Conservation (phyloP, 441 rosid genomes). For the Croton laevigatus region DNA sequence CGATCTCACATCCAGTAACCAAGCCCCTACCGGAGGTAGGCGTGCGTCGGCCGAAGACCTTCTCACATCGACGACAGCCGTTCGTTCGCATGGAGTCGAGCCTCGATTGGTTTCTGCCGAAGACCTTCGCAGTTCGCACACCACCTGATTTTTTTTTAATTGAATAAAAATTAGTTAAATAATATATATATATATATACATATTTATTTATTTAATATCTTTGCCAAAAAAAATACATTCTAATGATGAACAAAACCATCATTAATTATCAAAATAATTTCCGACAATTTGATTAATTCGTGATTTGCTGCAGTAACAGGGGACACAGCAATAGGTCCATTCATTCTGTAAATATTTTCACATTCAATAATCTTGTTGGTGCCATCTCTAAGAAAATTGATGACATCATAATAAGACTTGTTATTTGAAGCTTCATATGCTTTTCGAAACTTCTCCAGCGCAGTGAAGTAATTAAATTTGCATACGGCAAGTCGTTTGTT, state of each 20-base stretch:
- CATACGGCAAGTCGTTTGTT: constrained; percentile 9
- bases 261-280: neutral
- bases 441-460: neutral
- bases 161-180: too few relatives aligned
- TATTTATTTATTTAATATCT: too few relatives aligned
- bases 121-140: too few relatives aligned
- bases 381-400: constrained; percentile 1
- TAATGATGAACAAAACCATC: constrained; percentile 7
- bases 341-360: constrained; percentile 19
- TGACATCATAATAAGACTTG: neutral
- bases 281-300: neutral
- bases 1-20: too few relatives aligned
- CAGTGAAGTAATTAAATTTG: neutral
- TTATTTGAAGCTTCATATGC: neutral
- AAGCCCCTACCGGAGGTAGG: too few relatives aligned
- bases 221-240: too few relatives aligned
- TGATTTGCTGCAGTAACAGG: constrained; percentile 2
- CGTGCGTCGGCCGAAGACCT: too few relatives aligned
- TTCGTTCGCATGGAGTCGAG: too few relatives aligned
- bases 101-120: too few relatives aligned
- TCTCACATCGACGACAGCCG: too few relatives aligned
- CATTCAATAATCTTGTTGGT: constrained; percentile 13
- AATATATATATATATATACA: too few relatives aligned
- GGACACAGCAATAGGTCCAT: neutral
- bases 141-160: too few relatives aligned